Evolutionary conservation across 1,284 basidiomycete species (phyloP), one percentile per base, ranked within the genome.

Genomic region (Waitea zeae): DNA sequence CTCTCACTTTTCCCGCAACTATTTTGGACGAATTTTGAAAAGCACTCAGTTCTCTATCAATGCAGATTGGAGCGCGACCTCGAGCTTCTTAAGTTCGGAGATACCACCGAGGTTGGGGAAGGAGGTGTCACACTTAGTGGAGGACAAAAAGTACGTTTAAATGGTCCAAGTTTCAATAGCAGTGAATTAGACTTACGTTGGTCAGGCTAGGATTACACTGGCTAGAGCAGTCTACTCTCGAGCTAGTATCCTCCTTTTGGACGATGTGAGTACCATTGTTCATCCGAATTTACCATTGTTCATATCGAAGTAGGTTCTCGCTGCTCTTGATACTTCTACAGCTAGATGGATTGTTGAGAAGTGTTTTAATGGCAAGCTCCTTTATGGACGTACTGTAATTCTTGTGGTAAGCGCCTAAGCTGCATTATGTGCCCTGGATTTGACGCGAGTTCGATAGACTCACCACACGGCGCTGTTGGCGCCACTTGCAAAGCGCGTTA

Each of bases 221-320:
- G 79, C 80, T 3, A 61, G 80, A 30, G 78, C 78, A 0, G 59
- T 82, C 4, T 82, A 82, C 48, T 71, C 71, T 19, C 49, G 50
- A 11, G 68, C 77, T 1, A 53, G 66, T 12, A 64, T 78, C 30
- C 47, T 86, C 6, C 57, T 86, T 3, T 56, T 74, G 28, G 70
- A 72, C 48, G 78, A 82, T 48, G 67, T 79, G 30, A 6, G 6
- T 5, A 22, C 31, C 7, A 14, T 14, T 7, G 9, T 30, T 14
- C 9, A 9, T 9, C 9, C 6, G 7, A 7, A 7, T n/a, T n/a
- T 26, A 7, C 22, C 22, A 26, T 26, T 78, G 30, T 47, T 84
- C 5, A 57, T 86, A 3, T 56, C 74, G 28, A 69, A 72, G 48
- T 77, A 82, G 48, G 67, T 79, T 28, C 19, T 15, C n/a, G 20